phyloP scores from a whole-genome alignment of 768 basidiomycete genomes.

The Lentinula detonsa region DNA sequence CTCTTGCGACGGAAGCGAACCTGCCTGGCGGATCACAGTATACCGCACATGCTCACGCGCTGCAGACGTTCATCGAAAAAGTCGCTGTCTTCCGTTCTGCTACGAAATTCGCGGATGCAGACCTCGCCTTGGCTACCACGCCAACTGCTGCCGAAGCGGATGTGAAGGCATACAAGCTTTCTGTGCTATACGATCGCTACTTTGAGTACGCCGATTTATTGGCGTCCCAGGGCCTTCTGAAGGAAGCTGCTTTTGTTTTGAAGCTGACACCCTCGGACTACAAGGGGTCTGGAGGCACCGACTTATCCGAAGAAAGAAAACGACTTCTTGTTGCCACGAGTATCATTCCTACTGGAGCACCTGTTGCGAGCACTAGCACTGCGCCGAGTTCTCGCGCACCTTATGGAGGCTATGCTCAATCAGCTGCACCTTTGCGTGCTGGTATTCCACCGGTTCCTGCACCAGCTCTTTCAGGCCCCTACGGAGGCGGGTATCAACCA shows the following conservation, averaged over 20 bases:
- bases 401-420: not conserved
- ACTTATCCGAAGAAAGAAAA: conserved; percentile 30
- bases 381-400: conserved; percentile 4
- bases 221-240: conserved; percentile 82
- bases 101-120: conserved; percentile 70
- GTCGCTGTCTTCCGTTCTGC: conserved; percentile 91
- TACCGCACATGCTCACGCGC: conserved; percentile 74
- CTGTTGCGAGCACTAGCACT: conserved; percentile 6
- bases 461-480: conserved; percentile 10
- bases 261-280: conserved; percentile 77
- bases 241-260: conserved; percentile 76
- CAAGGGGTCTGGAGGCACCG: conserved; percentile 42
- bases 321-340: conserved; percentile 30
- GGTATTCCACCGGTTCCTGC: conserved; percentile 6
- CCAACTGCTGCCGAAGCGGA: conserved; percentile 32
- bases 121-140: conserved; percentile 41
- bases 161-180: conserved; percentile 72
- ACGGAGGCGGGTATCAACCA: not conserved
- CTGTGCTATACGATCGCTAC: conserved; percentile 85
- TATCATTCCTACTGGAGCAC: conserved; percentile 18
- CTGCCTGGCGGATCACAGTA: conserved; percentile 50
- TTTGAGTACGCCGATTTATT: conserved; percentile 94
- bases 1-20: conserved; percentile 33
- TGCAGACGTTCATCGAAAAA: conserved; percentile 95
- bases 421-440: not conserved